Percentiles rank a stretch among this genome's conserved stretches.
Conservation (phyloP, 23 red algal species). For the Rhodosorus marinus region DNA sequence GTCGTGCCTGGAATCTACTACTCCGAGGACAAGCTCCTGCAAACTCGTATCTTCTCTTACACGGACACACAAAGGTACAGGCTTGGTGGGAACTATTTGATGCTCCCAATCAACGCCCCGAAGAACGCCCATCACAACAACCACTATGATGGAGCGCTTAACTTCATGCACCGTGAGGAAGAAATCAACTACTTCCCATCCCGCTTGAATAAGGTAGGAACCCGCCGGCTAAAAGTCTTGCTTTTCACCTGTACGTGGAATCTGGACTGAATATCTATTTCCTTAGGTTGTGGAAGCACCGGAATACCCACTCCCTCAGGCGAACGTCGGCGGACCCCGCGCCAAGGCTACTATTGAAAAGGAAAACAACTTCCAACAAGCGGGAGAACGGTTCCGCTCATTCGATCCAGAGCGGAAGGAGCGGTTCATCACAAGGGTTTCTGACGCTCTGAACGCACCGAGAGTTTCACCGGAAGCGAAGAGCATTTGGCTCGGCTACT, state of each 20-base stretch:
- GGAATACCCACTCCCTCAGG: slow-evolving; percentile 23
- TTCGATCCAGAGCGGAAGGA: slow-evolving; percentile 62
- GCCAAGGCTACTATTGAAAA: slow-evolving; percentile 35
- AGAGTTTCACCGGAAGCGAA: slow-evolving; percentile 46
- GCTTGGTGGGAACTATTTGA: slow-evolving; percentile 77
- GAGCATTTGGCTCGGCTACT: slow-evolving; percentile 62
- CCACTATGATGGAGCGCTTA: slow-evolving; percentile 65
- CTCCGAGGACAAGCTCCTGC: slow-evolving; percentile 87
- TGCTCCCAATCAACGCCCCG: slow-evolving; percentile 88
- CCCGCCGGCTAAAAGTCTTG: slow-evolving; percentile 7
- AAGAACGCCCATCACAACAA: slow-evolving; percentile 41
- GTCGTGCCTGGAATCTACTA: slow-evolving; percentile 81
- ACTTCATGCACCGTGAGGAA: slow-evolving; percentile 54
- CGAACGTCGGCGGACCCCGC: slow-evolving; percentile 17
- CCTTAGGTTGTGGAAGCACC: slow-evolving; percentile 8
- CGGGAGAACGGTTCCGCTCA: slow-evolving; percentile 75
- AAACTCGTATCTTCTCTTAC: slow-evolving; percentile 81
- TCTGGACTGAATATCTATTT: too few relatives aligned
- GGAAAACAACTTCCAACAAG: slow-evolving; percentile 72
- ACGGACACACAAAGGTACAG: slow-evolving; percentile 95
- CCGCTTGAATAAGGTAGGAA: slow-evolving; percentile 11
- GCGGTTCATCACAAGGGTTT: slow-evolving; percentile 46
- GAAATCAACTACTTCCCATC: slow-evolving; percentile 90
- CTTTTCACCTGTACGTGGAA: too few relatives aligned
- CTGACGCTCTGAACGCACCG: slow-evolving; percentile 51